Conservation (phyloP, 2,329 filamentous ascomycete species). For the Colletotrichum cordylinicola region DNA sequence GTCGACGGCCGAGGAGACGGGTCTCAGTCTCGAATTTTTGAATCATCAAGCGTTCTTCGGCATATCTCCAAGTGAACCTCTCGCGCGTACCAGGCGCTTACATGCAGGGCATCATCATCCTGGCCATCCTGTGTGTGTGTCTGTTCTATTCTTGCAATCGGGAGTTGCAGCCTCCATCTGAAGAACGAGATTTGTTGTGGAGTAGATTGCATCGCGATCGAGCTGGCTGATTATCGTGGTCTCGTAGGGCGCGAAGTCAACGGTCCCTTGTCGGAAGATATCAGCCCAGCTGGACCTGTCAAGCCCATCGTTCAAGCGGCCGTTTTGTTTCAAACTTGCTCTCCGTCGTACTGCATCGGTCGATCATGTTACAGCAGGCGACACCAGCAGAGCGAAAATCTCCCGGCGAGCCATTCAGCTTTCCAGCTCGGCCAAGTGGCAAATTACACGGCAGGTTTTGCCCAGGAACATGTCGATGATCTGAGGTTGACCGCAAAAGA, state of each 20-base stretch:
- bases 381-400: background rate
- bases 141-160: background rate
- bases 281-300: background rate
- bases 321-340: constrained; percentile 1
- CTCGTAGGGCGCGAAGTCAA: background rate
- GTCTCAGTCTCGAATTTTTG: background rate
- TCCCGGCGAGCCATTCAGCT: background rate
- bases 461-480: background rate
- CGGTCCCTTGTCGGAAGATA: background rate
- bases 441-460: background rate
- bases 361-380: background rate
- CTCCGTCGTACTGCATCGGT: background rate
- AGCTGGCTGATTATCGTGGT: background rate
- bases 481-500: background rate
- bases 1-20: background rate
- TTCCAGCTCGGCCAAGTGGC: background rate
- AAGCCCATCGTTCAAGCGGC: background rate
- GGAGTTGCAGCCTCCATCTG: background rate
- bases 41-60: constrained; percentile 10
- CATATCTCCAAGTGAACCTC: background rate
- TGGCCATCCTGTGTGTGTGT: background rate
- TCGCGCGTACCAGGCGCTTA: background rate
- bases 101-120: background rate
- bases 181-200: background rate
- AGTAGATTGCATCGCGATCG: background rate